Base-by-base conservation (phyloP, 2,329 filamentous ascomycete species). In the Exophiala aquamarina region DNA sequence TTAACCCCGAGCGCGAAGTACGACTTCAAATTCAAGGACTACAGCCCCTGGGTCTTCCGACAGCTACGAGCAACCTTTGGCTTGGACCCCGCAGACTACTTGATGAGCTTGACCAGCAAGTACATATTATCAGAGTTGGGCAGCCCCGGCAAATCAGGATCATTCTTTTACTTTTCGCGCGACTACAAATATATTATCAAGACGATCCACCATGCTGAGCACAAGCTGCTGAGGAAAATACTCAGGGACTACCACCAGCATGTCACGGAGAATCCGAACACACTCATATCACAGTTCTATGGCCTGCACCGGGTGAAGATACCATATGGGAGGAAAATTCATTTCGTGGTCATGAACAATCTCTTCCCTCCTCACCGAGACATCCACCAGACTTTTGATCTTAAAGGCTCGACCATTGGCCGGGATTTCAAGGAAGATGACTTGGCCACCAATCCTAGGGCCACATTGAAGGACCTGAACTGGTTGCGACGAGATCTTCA, bases 181-280 rank as follows among this genome's bases (percentile, higher is more conserved):
- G 93, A 98, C 71, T 98, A 98, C 78, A 97, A 96, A 71, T 98
- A 98, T 72, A 98, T 98, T 71, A 98, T 98, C 80, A 98, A 98
- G 72, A 98, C 93, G 17, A 97, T 98, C 59, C 93, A 98, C 66
- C 93, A 97, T 62, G 83, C 83, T 59, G 93, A 98, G 55, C 73
- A 75, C 59, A 76, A 76, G 55, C 57, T 75, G 26, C 59, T 75
- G 17, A 66, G 71, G 44, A 72, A 66, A 59, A 74, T 75, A n/a
- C 63, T 76, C 20, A 89, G 86, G 64, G 88, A 97, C 52, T 98
- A 98, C 70, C 96, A 96, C 71, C 76, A 87, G 47, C 93, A 98
- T 66, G 89, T 97, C 57, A 83, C 84, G 60, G 81, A 90, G 44
- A 97, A 98, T 68, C 93, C 93, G 5, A 95, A 98, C 70, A 98